Percentiles rank a stretch among this genome's conserved stretches.
Evolutionary conservation across 108 stramenopile species (phyloP).

Genomic region (Nitzschia sp.): DNA sequence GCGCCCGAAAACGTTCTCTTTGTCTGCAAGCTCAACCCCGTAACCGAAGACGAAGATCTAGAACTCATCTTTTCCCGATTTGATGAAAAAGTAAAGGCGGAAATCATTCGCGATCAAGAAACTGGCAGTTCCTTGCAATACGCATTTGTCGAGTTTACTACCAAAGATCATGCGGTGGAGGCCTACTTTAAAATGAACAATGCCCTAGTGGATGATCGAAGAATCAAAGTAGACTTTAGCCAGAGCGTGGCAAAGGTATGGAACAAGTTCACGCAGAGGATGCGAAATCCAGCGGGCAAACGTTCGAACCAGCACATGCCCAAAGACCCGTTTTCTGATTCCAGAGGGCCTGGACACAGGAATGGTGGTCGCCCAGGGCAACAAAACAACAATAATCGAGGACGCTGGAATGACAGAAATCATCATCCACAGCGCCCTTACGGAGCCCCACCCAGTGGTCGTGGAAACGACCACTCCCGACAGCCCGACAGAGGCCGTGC

Average conservation of each 20-base stretch:
- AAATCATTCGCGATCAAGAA: conserved; percentile 94
- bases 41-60: conserved; percentile 96
- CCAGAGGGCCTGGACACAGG: neutral
- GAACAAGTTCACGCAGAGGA: conserved; percentile 71
- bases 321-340: conserved; percentile 20
- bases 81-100: conserved; percentile 82
- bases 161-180: conserved; percentile 85
- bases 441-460: too few relatives aligned
- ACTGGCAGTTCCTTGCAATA: conserved; percentile 95
- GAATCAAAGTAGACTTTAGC: conserved; percentile 97
- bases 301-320: conserved; percentile 27
- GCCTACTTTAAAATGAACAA: conserved; percentile 99
- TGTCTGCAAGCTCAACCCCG: conserved; percentile 98
- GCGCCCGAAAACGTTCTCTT: conserved; percentile 98
- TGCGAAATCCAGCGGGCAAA: conserved; percentile 13
- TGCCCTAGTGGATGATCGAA: conserved; percentile 96
- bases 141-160: conserved; percentile 96
- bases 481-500: too few relatives aligned
- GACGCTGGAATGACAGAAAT: neutral
- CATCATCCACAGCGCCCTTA: neutral
- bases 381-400: neutral
- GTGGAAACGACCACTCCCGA: too few relatives aligned
- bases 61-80: conserved; percentile 97
- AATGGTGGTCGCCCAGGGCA: neutral
- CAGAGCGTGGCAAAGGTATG: conserved; percentile 97